A percentile compares a stretch with the other conserved stretches of the same genome.
These are phyloP conservation scores for Trichoderma erinaceum DNA, from an alignment of 495 filamentous ascomycete genomes.

Conservation along the genomic window DNA sequence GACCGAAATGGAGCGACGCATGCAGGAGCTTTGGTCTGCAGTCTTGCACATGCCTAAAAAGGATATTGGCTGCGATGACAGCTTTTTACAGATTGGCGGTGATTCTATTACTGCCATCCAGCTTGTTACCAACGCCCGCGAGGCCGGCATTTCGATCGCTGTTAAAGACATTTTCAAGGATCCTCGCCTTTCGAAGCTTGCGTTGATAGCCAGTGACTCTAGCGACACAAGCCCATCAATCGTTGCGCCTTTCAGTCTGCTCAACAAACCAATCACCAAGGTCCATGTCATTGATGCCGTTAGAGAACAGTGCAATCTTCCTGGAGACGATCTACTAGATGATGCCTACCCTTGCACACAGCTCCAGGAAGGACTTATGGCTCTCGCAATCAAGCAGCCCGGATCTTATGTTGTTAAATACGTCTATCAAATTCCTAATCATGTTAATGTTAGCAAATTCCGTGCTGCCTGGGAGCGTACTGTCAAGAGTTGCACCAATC, in stretches of 20 bases:
- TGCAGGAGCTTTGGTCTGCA: conserved; percentile 42
- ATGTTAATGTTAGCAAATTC: conserved; percentile 38
- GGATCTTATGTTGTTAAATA: conserved; percentile 38
- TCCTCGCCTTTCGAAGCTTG: conserved; percentile 26
- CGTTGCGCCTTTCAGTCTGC: conserved; percentile 41
- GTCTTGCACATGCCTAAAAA: conserved; percentile 34
- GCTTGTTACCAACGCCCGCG: conserved; percentile 36
- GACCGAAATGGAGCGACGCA: conserved; percentile 21
- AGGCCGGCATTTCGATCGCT: conserved; percentile 25
- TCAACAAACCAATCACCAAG: conserved; percentile 27
- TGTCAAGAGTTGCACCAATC: conserved; percentile 52
- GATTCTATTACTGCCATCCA: conserved; percentile 47
- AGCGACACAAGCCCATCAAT: conserved; percentile 10
- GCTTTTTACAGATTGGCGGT: conserved; percentile 46
- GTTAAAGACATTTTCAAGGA: conserved; percentile 37
- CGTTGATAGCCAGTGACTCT: conserved; percentile 14
- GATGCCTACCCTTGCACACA: conserved; percentile 58
- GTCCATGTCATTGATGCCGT: conserved; percentile 38
- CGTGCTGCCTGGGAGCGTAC: conserved; percentile 46
- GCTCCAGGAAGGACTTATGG: conserved; percentile 47
- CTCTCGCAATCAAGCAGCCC: conserved; percentile 34
- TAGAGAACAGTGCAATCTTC: conserved; percentile 37
- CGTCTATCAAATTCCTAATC: conserved; percentile 35
- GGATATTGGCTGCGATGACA: conserved; percentile 32
- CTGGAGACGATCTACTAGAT: conserved; percentile 34